A percentile compares a stretch with the other conserved stretches of the same genome.
Conservation (phyloP, 2,329 filamentous ascomycete genomes). For the Aspergillus floridensis region DNA sequence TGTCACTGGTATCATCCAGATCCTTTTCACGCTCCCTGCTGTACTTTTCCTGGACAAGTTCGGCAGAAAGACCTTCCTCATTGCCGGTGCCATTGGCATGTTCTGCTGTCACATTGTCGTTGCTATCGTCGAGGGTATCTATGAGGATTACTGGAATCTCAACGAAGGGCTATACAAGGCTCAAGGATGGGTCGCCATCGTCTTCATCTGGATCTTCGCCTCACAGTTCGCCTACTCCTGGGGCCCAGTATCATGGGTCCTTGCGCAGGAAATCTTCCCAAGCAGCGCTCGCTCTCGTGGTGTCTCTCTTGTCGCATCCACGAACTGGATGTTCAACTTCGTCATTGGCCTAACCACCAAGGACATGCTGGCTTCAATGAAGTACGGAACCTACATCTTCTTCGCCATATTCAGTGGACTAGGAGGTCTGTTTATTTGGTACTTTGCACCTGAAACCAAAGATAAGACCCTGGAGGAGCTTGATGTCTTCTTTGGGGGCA, state of each 20-base stretch:
- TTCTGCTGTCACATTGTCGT: conserved; percentile 69
- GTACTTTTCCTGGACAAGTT: conserved; percentile 39
- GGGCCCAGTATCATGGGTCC: conserved; percentile 49
- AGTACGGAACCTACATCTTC: conserved; percentile 42
- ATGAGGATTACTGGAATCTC: conserved; percentile 55
- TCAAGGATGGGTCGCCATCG: conserved; percentile 67
- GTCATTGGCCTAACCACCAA: conserved; percentile 32
- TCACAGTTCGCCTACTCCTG: conserved; percentile 39
- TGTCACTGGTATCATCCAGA: conserved; percentile 32
- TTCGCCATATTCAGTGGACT: conserved; percentile 41
- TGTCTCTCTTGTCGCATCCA: conserved; percentile 27
- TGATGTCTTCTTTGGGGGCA: conserved; percentile 52
- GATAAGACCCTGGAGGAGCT: conserved; percentile 53
- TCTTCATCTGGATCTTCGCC: conserved; percentile 61
- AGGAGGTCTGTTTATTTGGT: conserved; percentile 37
- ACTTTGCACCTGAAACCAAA: conserved; percentile 51
- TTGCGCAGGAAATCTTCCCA: conserved; percentile 47
- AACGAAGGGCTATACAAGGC: conserved; percentile 45
- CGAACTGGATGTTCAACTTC: conserved; percentile 37
- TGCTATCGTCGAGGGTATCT: conserved; percentile 49
- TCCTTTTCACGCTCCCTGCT: conserved; percentile 38
- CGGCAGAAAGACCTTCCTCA: conserved; percentile 37
- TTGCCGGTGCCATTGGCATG: conserved; percentile 63
- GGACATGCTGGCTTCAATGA: conserved; percentile 28
- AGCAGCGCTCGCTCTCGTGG: conserved; percentile 29